Conservation (phyloP, 805 yeast species). For the Ogataea trehalophila region DNA sequence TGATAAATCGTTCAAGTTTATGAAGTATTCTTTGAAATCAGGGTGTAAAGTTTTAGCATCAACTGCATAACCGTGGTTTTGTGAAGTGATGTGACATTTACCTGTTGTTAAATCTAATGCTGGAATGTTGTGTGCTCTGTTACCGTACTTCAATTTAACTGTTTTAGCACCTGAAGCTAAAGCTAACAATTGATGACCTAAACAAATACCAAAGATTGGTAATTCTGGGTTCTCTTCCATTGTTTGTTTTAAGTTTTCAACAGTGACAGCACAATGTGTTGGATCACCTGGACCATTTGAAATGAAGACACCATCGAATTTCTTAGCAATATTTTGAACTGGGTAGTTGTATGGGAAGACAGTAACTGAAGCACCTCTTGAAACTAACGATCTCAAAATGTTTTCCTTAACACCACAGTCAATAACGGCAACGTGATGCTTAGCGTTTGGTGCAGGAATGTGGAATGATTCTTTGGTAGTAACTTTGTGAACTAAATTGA, state of each 20-base stretch:
- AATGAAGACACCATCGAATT: slow-evolving; percentile 91
- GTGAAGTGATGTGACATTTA: slow-evolving; percentile 95
- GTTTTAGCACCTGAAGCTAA: slow-evolving; percentile 94
- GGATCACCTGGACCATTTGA: slow-evolving; percentile 99
- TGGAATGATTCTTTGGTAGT: slow-evolving; percentile 95
- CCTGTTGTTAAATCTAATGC: slow-evolving; percentile 88
- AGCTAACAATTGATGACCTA: slow-evolving; percentile 96
- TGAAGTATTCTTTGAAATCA: slow-evolving; percentile 82
- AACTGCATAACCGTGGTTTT: slow-evolving; percentile 98
- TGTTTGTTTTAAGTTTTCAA: slow-evolving; percentile 64
- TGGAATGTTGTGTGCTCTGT: slow-evolving; percentile 98
- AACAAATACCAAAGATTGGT: slow-evolving; percentile 96
- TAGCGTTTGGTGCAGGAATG: slow-evolving; percentile 55
- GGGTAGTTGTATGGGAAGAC: slow-evolving; percentile 97
- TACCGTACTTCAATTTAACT: slow-evolving; percentile 91
- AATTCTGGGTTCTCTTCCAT: slow-evolving; percentile 59
- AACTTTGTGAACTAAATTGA: slow-evolving; percentile 88
- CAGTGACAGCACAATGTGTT: slow-evolving; percentile 79
- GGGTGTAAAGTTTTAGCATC: slow-evolving; percentile 70
- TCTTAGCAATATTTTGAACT: slow-evolving; percentile 81
- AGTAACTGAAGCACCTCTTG: slow-evolving; percentile 93
- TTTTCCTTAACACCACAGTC: slow-evolving; percentile 99
- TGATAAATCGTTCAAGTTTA: slow-evolving; percentile 90
- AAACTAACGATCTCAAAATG: slow-evolving; percentile 86
- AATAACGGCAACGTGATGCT: slow-evolving; percentile 81